Evolutionary conservation across 352 stramenopile genomes (phyloP).

Genomic region (Phytopythium delawarense): DNA sequence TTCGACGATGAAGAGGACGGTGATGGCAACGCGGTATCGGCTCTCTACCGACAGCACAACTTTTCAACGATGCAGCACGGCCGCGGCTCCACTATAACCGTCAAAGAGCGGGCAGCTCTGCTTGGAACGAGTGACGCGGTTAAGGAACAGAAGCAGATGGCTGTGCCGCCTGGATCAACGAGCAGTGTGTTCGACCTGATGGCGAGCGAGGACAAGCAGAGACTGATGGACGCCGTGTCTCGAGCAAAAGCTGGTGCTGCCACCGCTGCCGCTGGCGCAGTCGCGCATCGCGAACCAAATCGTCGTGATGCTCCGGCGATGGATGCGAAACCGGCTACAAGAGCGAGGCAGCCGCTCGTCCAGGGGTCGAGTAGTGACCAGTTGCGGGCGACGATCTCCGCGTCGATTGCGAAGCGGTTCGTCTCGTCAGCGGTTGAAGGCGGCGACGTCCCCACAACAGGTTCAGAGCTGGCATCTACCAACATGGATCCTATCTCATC

Average conservation of each 20-base stretch:
- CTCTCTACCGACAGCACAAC: slow-evolving; percentile 53
- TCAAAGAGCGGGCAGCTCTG: slow-evolving; percentile 38
- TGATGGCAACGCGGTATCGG: slow-evolving; percentile 11
- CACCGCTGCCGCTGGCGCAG: not conserved
- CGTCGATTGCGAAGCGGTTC: slow-evolving; percentile 81
- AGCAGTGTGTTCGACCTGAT: slow-evolving; percentile 66
- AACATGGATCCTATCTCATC: not conserved
- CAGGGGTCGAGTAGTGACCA: slow-evolving; percentile 26
- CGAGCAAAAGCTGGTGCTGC: slow-evolving; percentile 22
- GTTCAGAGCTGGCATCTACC: not conserved
- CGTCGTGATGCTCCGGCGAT: not conserved
- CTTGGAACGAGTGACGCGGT: slow-evolving; percentile 12
- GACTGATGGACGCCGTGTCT: slow-evolving; percentile 34
- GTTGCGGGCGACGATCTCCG: slow-evolving; percentile 72
- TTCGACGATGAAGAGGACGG: slow-evolving; percentile 35
- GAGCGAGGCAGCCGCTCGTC: slow-evolving; percentile 36
- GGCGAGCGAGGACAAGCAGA: slow-evolving; percentile 33
- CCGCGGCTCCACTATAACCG: slow-evolving; percentile 37
- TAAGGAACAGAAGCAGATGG: not conserved
- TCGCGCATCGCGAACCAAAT: not conserved
- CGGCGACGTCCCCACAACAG: not conserved
- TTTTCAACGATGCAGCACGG: slow-evolving; percentile 41
- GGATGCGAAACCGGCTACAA: not conserved
- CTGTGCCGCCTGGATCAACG: not conserved
- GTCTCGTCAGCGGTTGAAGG: slow-evolving; percentile 27